These are phyloP conservation scores for Oidiodendron maius DNA, from an alignment of 495 filamentous ascomycete genomes.

Conservation along the genomic window DNA sequence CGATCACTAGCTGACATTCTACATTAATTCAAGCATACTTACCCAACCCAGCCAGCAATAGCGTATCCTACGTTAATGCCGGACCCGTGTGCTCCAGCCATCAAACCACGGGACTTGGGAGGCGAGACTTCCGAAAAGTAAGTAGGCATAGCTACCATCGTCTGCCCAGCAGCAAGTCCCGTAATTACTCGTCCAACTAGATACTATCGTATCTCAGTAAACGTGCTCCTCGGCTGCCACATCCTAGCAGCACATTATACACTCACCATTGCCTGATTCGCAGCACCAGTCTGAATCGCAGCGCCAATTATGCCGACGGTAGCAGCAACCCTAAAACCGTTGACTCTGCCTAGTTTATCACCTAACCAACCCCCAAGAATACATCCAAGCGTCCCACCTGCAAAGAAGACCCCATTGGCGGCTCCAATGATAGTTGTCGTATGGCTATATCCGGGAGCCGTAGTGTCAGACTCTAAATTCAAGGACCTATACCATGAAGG, in stretches of 20 bases:
- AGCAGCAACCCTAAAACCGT: constrained; percentile 14
- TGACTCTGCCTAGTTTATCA: constrained; percentile 18
- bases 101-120: constrained; percentile 8
- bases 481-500: constrained; percentile 24
- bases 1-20: not conserved
- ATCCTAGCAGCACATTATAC: not conserved
- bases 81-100: constrained; percentile 9
- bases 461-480: constrained; percentile 17
- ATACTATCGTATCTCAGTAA: not conserved
- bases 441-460: constrained; percentile 7
- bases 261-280: constrained; percentile 18
- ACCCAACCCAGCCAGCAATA: constrained; percentile 9
- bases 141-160: not conserved
- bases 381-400: constrained; percentile 20
- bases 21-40: too few species aligned
- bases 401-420: constrained; percentile 27
- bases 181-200: constrained; percentile 6
- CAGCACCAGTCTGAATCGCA: constrained; percentile 18
- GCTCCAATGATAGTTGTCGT: constrained; percentile 21
- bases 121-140: constrained; percentile 10
- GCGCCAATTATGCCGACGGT: constrained; percentile 17
- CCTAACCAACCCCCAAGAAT: constrained; percentile 11
- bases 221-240: not conserved
- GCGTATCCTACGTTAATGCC: constrained; percentile 7
- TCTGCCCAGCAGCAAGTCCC: constrained; percentile 6